Base-by-base conservation (phyloP, 768 basidiomycete genomes). In the Termitomyces sp. region DNA sequence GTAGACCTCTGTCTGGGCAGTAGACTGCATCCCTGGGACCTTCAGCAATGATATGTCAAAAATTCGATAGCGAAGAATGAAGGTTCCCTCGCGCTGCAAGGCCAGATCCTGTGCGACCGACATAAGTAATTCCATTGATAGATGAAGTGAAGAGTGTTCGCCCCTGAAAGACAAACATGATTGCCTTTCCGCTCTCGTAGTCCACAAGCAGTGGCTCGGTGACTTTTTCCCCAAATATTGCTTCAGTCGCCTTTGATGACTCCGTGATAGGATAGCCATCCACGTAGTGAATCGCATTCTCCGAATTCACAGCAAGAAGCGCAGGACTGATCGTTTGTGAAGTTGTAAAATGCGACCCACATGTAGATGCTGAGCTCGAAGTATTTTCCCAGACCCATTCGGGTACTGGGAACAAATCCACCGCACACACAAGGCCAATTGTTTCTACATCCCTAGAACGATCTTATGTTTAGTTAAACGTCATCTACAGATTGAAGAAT, bases 81-180 rank as follows among this genome's bases (percentile, higher is more conserved):
- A 90, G 33, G 76, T 77, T 35, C 87, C 87, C 68, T 86, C 85
- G 33, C 76, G 73, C 65, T 80, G 80, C 56, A 89, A 86, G 16
- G 88, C 85, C 24, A 89, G 70, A 58, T 89, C 87, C 88, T 89
- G 67, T 55, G 24, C 59, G 30, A 52, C 36, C 52, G 35, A 18
- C 10, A 52, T 52, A 45, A 63, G 55, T 44, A 54, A 52, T 28
- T 22, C 52, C 8, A n/a, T 54, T 22, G 22, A 38, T 45, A 51
- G 10, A 30, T 49, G 3, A 22, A 30, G 57, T n/a, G 36, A 56
- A 60, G 35, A 33, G 5, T 13, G 45, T 35, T 67, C 67, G 65
- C 64, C 87, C 87, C 58, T 81, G 75, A 67, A 88, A 89, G 40
- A 84, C 82, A 66, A 88, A 89, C 48, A 86, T 76, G 40, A 84